These are phyloP conservation scores for Eucommia ulmoides DNA, from an alignment of 257 asterid genomes.

Conservation along the genomic window DNA sequence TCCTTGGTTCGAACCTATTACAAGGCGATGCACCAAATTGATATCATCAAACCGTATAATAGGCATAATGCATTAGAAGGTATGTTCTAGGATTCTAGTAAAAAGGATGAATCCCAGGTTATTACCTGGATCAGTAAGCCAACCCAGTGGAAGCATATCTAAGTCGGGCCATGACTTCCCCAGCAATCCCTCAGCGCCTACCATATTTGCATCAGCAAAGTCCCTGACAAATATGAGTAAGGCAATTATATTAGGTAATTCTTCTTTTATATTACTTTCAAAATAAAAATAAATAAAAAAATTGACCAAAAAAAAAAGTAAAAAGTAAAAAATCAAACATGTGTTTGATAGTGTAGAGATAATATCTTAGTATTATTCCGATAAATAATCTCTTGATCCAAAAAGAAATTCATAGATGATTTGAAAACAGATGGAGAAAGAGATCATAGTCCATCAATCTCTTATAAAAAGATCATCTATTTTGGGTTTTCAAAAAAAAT, in stretches of 20 bases:
- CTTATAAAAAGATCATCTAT: no score
- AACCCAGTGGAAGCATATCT: conserved; percentile 95
- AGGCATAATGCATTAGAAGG: background rate
- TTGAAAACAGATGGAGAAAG: no score
- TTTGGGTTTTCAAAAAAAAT: no score
- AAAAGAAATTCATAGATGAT: no score
- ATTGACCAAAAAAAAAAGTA: no score
- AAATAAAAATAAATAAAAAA: no score
- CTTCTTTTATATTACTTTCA: no score
- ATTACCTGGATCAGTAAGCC: conserved; percentile 72
- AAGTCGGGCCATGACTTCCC: conserved; percentile 99
- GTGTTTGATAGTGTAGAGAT: no score
- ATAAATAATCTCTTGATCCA: no score
- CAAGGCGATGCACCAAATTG: background rate
- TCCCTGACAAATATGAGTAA: conserved; percentile 34
- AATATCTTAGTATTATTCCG: background rate
- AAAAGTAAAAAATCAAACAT: no score
- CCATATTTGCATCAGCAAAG: conserved; percentile 58
- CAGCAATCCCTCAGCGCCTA: conserved; percentile 60
- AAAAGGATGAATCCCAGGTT: background rate
- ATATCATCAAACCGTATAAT: background rate
- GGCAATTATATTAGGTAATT: background rate
- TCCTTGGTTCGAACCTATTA: conserved; percentile 55
- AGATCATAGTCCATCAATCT: no score
- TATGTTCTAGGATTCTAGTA: background rate